Evolutionary conservation across 768 basidiomycete species (phyloP).

Genomic region (Suillus luteus): DNA sequence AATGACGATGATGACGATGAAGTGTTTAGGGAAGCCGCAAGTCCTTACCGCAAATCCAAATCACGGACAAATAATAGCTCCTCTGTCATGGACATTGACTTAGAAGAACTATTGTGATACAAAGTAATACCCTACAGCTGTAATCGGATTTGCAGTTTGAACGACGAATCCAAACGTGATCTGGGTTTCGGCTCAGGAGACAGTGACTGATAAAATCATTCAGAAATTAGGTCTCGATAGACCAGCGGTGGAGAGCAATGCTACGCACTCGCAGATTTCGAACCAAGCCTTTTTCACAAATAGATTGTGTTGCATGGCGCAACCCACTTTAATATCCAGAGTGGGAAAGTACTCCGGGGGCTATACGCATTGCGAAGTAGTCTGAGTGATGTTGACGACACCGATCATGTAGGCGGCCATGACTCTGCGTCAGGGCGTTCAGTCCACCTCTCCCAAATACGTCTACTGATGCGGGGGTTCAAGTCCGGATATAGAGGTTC

Average conservation of each 20-base stretch:
- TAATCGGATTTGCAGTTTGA: neutral
- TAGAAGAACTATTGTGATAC: conserved; percentile 26
- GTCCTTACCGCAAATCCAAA: conserved; percentile 10
- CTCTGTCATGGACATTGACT: conserved; percentile 32
- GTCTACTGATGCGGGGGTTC: conserved; percentile 44
- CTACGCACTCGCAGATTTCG: conserved; percentile 2
- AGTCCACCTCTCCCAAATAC: conserved; percentile 48
- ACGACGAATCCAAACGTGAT: neutral
- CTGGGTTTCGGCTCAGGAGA: neutral
- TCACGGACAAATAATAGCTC: conserved; percentile 16
- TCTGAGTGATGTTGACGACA: neutral
- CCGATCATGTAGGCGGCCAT: conserved; percentile 32
- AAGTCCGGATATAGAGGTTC: conserved; percentile 78
- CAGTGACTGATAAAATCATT: neutral
- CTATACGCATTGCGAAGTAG: neutral
- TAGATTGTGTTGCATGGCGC: conserved; percentile 11
- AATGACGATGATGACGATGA: conserved; percentile 4
- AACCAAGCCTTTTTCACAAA: conserved; percentile 5
- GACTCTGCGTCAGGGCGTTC: conserved; percentile 22
- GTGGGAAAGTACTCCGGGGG: neutral
- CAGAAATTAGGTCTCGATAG: conserved; percentile 11
- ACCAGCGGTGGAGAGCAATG: conserved; percentile 1
- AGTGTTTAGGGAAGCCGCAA: conserved; percentile 8
- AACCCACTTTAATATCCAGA: neutral
- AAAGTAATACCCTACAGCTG: neutral